Percentiles rank a stretch among this genome's conserved stretches.
phyloP scores from a whole-genome alignment of 2,329 filamentous ascomycete genomes.

The Talaromyces islandicus region DNA sequence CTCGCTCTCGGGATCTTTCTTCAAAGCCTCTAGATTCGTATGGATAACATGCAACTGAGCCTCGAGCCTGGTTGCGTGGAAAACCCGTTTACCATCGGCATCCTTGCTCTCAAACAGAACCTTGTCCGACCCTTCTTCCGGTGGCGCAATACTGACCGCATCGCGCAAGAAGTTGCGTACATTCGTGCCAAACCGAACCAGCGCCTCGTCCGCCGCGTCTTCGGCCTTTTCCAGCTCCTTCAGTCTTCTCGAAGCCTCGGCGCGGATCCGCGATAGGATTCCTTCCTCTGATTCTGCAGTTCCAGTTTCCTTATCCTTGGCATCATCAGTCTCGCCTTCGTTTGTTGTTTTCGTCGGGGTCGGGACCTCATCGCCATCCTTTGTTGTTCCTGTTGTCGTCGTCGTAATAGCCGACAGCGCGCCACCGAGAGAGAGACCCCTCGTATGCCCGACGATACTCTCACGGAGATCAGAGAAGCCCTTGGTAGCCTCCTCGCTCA shows the following conservation, averaged over 20 bases:
- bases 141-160: conserved; percentile 80
- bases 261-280: conserved; percentile 67
- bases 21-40: conserved; percentile 73
- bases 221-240: conserved; percentile 89
- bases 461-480: conserved; percentile 67
- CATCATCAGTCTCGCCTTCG: conserved; percentile 18
- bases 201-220: conserved; percentile 91
- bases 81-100: conserved; percentile 79
- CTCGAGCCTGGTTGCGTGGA: conserved; percentile 90
- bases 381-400: neutral
- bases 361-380: conserved; percentile 22
- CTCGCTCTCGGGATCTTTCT: conserved; percentile 68
- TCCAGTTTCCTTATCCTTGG: neutral
- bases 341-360: conserved; percentile 22
- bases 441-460: conserved; percentile 65
- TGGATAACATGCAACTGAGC: conserved; percentile 95
- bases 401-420: conserved; percentile 18
- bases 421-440: conserved; percentile 61
- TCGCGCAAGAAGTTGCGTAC: conserved; percentile 85
- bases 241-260: conserved; percentile 73
- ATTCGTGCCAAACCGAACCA: conserved; percentile 85
- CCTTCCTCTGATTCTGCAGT: conserved; percentile 24
- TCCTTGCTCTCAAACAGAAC: conserved; percentile 94
- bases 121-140: conserved; percentile 47
- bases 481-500: conserved; percentile 74